These are phyloP conservation scores for Oligophagozyma castellii DNA, from an alignment of 1,139 yeast species.

Conservation along the genomic window DNA sequence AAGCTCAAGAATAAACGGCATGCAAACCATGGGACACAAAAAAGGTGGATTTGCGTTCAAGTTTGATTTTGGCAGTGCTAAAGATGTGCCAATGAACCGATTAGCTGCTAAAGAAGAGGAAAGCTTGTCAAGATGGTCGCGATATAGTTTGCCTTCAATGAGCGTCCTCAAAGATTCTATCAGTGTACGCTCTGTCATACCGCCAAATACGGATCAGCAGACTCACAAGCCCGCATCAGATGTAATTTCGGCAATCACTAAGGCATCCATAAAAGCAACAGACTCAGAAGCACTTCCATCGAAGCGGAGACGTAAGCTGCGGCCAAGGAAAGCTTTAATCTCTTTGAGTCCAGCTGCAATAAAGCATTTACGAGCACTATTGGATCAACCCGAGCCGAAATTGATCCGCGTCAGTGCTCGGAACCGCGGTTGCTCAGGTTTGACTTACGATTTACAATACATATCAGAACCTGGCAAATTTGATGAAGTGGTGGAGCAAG, in stretches of 20 bases:
- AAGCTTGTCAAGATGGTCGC: no score
- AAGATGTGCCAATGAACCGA: no score
- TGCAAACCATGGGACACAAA: no score
- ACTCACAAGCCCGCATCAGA: neutral
- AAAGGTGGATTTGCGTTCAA: no score
- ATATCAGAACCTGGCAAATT: slow-evolving; percentile 83
- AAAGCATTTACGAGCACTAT: slow-evolving; percentile 48
- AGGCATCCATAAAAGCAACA: slow-evolving; percentile 1
- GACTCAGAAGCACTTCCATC: neutral
- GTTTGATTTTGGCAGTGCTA: no score
- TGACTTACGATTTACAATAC: slow-evolving; percentile 82
- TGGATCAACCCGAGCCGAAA: slow-evolving; percentile 76
- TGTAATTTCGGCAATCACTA: neutral
- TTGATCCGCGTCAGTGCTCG: slow-evolving; percentile 86
- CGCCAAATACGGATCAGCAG: neutral
- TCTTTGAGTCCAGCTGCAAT: slow-evolving; percentile 65
- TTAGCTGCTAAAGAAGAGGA: no score
- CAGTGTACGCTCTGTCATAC: no score
- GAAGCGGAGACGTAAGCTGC: slow-evolving; percentile 36
- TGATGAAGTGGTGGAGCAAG: slow-evolving; percentile 86
- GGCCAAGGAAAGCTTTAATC: slow-evolving; percentile 82
- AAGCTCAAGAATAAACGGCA: no score
- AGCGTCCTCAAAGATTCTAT: no score
- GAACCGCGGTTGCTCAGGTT: slow-evolving; percentile 93
- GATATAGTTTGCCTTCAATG: no score